Conservation (phyloP, 2,329 filamentous ascomycete species). For the Fusarium sp. region DNA sequence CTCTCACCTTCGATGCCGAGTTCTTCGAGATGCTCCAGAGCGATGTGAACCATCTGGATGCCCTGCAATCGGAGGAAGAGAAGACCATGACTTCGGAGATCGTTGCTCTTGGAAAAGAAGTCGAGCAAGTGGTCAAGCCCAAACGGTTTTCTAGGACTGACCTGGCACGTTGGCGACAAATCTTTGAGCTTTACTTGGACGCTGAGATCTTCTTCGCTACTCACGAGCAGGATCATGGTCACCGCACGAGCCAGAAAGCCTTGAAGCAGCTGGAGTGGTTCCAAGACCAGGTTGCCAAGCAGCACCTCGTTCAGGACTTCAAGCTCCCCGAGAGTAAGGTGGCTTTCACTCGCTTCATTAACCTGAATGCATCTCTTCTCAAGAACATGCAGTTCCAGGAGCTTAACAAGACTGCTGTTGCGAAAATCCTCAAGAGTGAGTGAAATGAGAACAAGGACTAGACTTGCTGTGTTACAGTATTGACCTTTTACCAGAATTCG, state of each 20-base stretch:
- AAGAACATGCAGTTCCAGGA: conserved; percentile 85
- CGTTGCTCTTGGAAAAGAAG: conserved; percentile 69
- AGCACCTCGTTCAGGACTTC: conserved; percentile 69
- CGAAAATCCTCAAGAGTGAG: conserved; percentile 86
- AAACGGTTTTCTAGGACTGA: conserved; percentile 72
- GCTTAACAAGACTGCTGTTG: conserved; percentile 80
- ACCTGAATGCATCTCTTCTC: conserved; percentile 80
- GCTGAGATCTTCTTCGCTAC: conserved; percentile 86
- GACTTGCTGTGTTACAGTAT: not conserved
- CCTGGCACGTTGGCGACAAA: conserved; percentile 79
- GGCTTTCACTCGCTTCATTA: conserved; percentile 75
- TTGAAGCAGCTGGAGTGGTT: conserved; percentile 77
- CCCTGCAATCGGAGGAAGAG: conserved; percentile 74
- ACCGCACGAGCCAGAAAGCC: conserved; percentile 73
- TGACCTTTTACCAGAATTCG: conserved; percentile 74
- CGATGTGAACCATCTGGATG: conserved; percentile 76
- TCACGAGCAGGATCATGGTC: conserved; percentile 75
- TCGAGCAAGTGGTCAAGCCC: conserved; percentile 73
- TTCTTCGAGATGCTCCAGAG: conserved; percentile 82
- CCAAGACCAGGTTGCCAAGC: conserved; percentile 71
- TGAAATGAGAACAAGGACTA: conserved; percentile 20
- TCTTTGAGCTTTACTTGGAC: conserved; percentile 85
- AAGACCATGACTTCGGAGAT: conserved; percentile 72
- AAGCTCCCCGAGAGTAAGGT: conserved; percentile 72
- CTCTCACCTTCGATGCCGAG: conserved; percentile 78